phyloP scores from a whole-genome alignment of 306 rosid species.

The Argentina anserina region DNA sequence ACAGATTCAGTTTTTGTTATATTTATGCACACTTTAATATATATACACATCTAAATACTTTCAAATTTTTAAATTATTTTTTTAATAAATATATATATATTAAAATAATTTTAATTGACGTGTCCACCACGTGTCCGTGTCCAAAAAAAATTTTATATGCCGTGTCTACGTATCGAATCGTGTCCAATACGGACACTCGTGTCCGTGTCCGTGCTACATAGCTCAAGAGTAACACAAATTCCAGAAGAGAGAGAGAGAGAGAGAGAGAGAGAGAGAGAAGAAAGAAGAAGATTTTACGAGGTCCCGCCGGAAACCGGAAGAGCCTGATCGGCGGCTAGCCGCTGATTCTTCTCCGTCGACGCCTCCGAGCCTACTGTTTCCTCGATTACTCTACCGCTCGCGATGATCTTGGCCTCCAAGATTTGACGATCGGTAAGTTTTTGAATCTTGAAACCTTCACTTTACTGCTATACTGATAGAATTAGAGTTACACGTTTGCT shows the following conservation, averaged over 20 bases:
- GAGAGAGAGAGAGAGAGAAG: background rate
- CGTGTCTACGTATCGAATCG: too few relatives aligned
- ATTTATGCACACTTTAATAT: too few relatives aligned
- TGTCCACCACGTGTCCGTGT: too few relatives aligned
- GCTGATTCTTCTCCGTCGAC: slow-evolving; percentile 6
- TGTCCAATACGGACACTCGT: too few relatives aligned
- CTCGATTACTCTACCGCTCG: background rate
- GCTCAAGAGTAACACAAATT: background rate
- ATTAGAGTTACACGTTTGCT: background rate
- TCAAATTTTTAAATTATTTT: too few relatives aligned
- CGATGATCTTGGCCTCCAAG: background rate
- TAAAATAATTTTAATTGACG: too few relatives aligned
- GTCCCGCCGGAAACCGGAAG: background rate
- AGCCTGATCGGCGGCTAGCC: slow-evolving; percentile 1
- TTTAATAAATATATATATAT: too few relatives aligned
- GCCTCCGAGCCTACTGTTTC: background rate
- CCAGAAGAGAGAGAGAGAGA: background rate
- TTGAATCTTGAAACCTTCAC: background rate
- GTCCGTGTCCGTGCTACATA: too few relatives aligned
- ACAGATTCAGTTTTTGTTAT: too few relatives aligned
- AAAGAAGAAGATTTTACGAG: background rate
- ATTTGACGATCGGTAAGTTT: background rate
- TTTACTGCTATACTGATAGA: background rate
- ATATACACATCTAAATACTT: too few relatives aligned
- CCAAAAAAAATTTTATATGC: too few relatives aligned